Evolutionary conservation across 108 stramenopile species (phyloP).

Genomic region (Cylindrotheca fusiformis): DNA sequence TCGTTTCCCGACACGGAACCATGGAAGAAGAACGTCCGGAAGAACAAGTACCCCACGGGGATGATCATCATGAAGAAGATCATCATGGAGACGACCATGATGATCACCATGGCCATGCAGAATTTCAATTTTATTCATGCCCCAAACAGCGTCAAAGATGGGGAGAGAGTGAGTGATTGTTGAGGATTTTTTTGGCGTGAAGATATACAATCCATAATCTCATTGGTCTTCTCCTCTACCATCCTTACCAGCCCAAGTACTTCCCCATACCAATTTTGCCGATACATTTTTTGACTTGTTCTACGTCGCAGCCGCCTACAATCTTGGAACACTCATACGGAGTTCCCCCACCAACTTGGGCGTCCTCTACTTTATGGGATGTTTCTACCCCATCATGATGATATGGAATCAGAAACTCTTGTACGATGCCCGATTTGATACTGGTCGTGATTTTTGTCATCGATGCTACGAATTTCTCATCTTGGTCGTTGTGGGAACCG

Average conservation of each 20-base stretch:
- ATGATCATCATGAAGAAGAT: neutral
- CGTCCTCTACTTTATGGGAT: slow-evolving; percentile 39
- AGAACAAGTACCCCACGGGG: neutral
- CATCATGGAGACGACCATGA: slow-evolving; percentile 12
- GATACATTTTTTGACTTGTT: slow-evolving; percentile 68
- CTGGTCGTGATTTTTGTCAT: slow-evolving; percentile 29
- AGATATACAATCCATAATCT: neutral
- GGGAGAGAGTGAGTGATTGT: neutral
- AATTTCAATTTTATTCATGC: slow-evolving; percentile 40
- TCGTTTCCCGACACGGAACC: too few species aligned
- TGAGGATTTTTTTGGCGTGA: neutral
- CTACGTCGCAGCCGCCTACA: slow-evolving; percentile 63
- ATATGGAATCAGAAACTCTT: slow-evolving; percentile 32
- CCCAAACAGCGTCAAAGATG: slow-evolving; percentile 33
- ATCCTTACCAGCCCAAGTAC: neutral
- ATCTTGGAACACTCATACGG: slow-evolving; percentile 33
- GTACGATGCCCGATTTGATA: slow-evolving; percentile 30
- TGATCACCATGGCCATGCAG: slow-evolving; percentile 39
- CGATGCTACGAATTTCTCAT: slow-evolving; percentile 22
- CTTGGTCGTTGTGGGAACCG: slow-evolving; percentile 24
- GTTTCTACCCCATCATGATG: slow-evolving; percentile 16
- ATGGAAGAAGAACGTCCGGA: too few species aligned
- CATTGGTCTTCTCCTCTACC: neutral
- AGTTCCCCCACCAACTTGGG: slow-evolving; percentile 30
- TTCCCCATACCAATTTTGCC: slow-evolving; percentile 16